A percentile compares a stretch with the other conserved stretches of the same genome.
Conservation (phyloP, 2,329 filamentous ascomycete species). For the Colletotrichum brevisporum region DNA sequence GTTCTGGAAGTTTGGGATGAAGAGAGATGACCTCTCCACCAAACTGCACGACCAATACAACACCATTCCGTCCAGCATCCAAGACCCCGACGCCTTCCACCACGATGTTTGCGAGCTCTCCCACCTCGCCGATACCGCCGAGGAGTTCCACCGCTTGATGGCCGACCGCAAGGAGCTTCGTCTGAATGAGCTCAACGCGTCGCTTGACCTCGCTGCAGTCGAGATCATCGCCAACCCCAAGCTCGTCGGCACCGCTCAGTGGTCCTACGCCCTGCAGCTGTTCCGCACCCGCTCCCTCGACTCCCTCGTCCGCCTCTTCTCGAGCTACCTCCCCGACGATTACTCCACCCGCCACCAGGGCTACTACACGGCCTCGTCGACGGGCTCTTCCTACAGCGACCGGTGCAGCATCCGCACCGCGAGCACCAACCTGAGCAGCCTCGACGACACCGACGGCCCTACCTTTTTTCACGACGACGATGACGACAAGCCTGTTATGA, state of each 20-base stretch:
- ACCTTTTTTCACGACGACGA: conserved; percentile 59
- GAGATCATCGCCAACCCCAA: conserved; percentile 73
- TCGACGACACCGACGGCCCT: conserved; percentile 50
- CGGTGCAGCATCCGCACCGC: conserved; percentile 53
- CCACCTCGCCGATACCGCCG: conserved; percentile 61
- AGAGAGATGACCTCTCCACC: conserved; percentile 70
- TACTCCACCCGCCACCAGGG: conserved; percentile 58
- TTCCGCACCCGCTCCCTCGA: conserved; percentile 72
- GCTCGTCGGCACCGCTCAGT: conserved; percentile 71
- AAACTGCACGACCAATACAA: conserved; percentile 73
- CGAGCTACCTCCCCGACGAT: conserved; percentile 69
- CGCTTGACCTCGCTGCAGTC: conserved; percentile 69
- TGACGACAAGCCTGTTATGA: conserved; percentile 56
- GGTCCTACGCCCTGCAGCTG: conserved; percentile 70
- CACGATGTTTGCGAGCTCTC: conserved; percentile 74
- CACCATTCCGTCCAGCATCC: conserved; percentile 68
- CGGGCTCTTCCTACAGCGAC: conserved; percentile 55
- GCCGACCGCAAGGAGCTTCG: conserved; percentile 68
- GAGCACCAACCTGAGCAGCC: conserved; percentile 56
- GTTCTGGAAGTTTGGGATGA: conserved; percentile 75
- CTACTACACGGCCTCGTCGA: conserved; percentile 48
- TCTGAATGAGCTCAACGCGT: conserved; percentile 67
- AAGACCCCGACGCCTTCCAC: conserved; percentile 73
- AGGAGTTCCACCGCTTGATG: conserved; percentile 69
- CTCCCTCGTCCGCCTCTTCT: conserved; percentile 72